Evolutionary conservation across 2,329 filamentous ascomycete species (phyloP), one percentile per base, ranked within the genome.

Genomic region (Emergomyces pasteurianus): DNA sequence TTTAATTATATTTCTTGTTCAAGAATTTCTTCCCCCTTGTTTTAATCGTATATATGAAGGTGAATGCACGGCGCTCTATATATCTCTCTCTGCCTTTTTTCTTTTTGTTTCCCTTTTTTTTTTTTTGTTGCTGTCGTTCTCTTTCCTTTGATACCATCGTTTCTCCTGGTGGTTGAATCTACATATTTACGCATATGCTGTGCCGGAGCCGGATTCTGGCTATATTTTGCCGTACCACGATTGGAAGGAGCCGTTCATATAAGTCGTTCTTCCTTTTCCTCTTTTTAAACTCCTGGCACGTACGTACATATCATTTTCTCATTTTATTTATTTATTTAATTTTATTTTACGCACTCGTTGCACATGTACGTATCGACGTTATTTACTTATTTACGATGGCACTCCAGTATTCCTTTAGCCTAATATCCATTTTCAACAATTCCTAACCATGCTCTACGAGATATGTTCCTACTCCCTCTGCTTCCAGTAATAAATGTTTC

Each of bases 291-390:
- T 4, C 47, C 8, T 23, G 23, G 10, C 23, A 12, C 26, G 16
- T 21, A 10, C 31, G n/a, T 21, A 53, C 28, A 53, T 36, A 21
- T 58, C 49, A 57, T 54, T 62, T 62, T 63, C 16, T 55, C 70
- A 36, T 67, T 69, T 36, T 72, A 70, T 59, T 64, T 65, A 58
- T 71, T 0, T 28, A 42, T 23, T 50, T 53, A 31, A 36, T 10
- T 36, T 8, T 36, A 6, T 36, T 26, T 28, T 1, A 40, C 21
- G 6, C 12, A 38, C 14, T 31, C 5, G 28, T 10, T 38, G 12
- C 18, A 26, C 53, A 56, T 56, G n/a, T 28, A 46, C 4, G 10
- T 14, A 18, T 21, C n/a, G n/a, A n/a, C n/a, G n/a, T n/a, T n/a
- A 6, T 55, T 46, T 38, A 58, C 7, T 47, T 2, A 31, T 46